phyloP scores from a whole-genome alignment of 1,284 basidiomycete genomes.

The Cutaneotrichosporon cavernicola region DNA sequence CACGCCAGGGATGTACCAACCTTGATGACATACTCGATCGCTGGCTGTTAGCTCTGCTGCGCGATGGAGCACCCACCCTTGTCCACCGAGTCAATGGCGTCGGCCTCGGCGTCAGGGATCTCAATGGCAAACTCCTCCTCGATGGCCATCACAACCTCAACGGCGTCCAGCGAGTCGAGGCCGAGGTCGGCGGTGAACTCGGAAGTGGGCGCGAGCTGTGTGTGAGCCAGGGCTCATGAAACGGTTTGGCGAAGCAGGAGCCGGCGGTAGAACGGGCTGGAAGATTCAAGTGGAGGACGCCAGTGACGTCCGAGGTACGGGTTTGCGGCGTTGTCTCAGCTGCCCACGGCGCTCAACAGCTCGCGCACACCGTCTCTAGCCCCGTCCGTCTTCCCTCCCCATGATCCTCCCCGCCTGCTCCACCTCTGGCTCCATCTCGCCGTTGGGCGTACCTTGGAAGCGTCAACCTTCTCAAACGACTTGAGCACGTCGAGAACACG shows the following conservation, averaged over 20 bases:
- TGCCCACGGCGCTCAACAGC: not conserved
- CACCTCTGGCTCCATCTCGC: not conserved
- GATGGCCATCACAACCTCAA: constrained; percentile 99
- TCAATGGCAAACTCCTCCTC: constrained; percentile 78
- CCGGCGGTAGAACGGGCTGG: not conserved
- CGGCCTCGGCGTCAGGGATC: constrained; percentile 98
- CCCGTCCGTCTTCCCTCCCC: not conserved
- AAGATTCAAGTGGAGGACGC: not conserved
- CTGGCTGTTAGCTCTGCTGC: constrained; percentile 55
- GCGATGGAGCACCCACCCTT: constrained; percentile 67
- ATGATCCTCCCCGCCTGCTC: not conserved
- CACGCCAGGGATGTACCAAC: constrained; percentile 31
- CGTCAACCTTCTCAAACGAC: constrained; percentile 92
- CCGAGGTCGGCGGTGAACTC: constrained; percentile 86
- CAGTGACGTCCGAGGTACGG: constrained; percentile 6
- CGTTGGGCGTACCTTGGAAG: constrained; percentile 64
- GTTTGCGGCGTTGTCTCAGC: not conserved
- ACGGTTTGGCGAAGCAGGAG: not conserved
- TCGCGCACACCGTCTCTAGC: not conserved
- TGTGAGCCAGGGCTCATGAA: not conserved
- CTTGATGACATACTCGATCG: constrained; percentile 95
- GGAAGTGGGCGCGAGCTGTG: constrained; percentile 69
- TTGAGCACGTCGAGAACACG: constrained; percentile 87
- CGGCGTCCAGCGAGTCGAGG: constrained; percentile 93
- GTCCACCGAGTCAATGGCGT: constrained; percentile 90